phyloP scores from a whole-genome alignment of 345 rosid species.

The Eucalyptus sp. region DNA sequence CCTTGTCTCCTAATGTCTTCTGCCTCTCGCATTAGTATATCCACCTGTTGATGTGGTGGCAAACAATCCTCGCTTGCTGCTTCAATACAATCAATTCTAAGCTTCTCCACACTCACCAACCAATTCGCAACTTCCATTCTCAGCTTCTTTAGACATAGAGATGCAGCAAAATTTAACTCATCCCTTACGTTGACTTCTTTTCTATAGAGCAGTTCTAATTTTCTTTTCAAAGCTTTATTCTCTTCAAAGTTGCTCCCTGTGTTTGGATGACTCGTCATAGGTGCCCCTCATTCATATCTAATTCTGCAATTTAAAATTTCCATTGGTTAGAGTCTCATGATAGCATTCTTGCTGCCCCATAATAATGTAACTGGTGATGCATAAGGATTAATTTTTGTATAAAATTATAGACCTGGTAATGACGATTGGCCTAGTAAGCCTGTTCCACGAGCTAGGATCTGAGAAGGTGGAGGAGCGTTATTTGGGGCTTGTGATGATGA shows the following conservation, averaged over 20 bases:
- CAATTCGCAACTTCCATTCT: no score
- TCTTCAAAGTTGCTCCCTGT: accelerated
- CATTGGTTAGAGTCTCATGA: background rate
- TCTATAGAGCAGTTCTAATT: no score
- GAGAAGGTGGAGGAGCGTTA: background rate
- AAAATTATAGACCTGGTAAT: accelerated
- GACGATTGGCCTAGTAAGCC: accelerated
- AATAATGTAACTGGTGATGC: background rate
- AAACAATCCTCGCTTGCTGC: no score
- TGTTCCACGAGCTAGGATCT: background rate
- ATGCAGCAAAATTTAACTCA: no score
- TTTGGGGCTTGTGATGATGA: background rate
- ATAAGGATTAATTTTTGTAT: background rate
- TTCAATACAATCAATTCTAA: no score
- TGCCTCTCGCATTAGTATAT: background rate
- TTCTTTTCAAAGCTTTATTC: no score
- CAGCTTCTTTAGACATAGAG: no score
- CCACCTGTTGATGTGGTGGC: no score
- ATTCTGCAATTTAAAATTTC: no score
- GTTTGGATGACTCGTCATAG: background rate
- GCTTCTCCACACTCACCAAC: no score
- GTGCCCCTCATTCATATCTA: accelerated
- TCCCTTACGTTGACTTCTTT: no score
- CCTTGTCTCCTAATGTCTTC: background rate
- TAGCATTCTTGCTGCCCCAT: background rate